These are phyloP conservation scores for Neurospora sp. DNA, from an alignment of 2,329 filamentous ascomycete genomes.

Conservation along the genomic window DNA sequence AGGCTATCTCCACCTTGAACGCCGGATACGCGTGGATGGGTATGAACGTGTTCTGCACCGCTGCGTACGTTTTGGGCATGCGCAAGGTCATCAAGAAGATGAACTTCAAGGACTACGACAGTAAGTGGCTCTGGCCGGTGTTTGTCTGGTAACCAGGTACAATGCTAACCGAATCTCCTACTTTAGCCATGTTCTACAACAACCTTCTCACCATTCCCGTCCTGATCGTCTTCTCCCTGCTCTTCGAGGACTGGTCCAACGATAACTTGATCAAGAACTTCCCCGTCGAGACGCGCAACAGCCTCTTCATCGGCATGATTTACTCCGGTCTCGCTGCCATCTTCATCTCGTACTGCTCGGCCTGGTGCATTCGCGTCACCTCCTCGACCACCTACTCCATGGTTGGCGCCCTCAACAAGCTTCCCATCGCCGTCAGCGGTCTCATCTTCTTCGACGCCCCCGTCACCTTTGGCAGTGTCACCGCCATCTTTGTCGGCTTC, in stretches of 20 bases:
- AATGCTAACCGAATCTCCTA: constrained; percentile 22
- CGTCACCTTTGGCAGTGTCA: constrained; percentile 83
- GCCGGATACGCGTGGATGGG: constrained; percentile 97
- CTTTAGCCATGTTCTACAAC: constrained; percentile 96
- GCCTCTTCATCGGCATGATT: constrained; percentile 78
- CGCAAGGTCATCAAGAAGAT: constrained; percentile 98
- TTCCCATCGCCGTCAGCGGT: constrained; percentile 86
- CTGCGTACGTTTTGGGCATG: constrained; percentile 84
- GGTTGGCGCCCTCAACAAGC: constrained; percentile 96
- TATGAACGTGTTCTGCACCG: constrained; percentile 90
- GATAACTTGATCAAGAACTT: constrained; percentile 83
- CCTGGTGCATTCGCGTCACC: constrained; percentile 96
- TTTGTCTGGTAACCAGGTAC: background rate
- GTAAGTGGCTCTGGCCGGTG: constrained; percentile 48
- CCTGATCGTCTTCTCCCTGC: constrained; percentile 68
- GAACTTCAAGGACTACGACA: constrained; percentile 99
- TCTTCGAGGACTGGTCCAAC: constrained; percentile 87
- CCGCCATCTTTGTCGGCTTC: constrained; percentile 85
- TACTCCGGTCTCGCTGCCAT: constrained; percentile 88
- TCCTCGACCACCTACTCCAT: constrained; percentile 98
- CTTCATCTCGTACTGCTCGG: constrained; percentile 99
- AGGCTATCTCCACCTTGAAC: constrained; percentile 80
- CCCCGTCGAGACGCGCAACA: constrained; percentile 68
- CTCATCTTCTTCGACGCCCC: constrained; percentile 93
- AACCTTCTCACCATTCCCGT: constrained; percentile 94